A percentile compares a stretch with the other conserved stretches of the same genome.
phyloP scores from a whole-genome alignment of 1,284 basidiomycete species.

The Gymnopus androsaceus region DNA sequence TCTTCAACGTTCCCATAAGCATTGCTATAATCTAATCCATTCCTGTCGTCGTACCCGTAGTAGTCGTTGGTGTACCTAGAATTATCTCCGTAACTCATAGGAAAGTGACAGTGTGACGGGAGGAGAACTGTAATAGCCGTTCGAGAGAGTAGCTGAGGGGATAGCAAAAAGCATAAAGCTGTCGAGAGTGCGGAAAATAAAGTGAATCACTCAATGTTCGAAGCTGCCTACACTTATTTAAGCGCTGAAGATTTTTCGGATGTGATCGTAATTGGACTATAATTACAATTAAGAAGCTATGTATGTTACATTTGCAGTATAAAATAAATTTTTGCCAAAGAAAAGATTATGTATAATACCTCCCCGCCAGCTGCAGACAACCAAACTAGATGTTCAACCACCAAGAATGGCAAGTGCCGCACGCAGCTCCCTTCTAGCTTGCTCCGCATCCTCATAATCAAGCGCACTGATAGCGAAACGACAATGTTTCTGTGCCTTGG shows the following conservation, averaged over 20 bases:
- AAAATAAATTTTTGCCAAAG: no score
- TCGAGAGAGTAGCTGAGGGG: no score
- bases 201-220: no score
- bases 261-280: no score
- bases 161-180: no score
- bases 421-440: constrained; percentile 78
- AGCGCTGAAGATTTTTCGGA: no score
- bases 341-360: not conserved
- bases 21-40: not conserved
- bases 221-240: no score
- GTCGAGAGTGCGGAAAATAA: no score
- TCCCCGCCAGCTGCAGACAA: no score
- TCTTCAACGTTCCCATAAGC: not conserved
- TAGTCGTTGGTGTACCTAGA: not conserved
- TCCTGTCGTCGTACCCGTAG: not conserved
- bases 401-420: constrained; percentile 77
- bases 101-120: not conserved
- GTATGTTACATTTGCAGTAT: not conserved
- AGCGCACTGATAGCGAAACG: constrained; percentile 88
- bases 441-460: constrained; percentile 89
- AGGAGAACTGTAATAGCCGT: no score
- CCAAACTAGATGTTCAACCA: constrained; percentile 29
- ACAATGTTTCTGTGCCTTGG: constrained; percentile 86
- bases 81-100: not conserved
- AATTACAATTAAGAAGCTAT: no score